These are phyloP conservation scores for Sphagnum magellanicum DNA, from an alignment of 228 moss, liverwort and hornwort genomes.

Conservation along the genomic window DNA sequence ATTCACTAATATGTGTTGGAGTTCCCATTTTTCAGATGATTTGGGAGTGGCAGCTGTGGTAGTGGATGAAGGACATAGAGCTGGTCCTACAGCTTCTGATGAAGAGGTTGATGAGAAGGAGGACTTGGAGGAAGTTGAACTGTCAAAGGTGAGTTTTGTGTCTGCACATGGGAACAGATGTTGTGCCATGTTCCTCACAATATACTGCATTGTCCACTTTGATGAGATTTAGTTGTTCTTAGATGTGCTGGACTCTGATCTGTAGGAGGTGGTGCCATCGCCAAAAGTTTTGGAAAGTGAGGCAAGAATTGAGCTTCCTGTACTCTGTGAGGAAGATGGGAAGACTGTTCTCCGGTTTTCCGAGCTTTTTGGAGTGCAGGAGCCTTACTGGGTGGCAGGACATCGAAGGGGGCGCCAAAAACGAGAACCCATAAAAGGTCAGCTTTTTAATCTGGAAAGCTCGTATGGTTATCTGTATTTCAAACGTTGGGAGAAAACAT, in stretches of 20 bases:
- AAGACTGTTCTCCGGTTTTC: constrained; percentile 94
- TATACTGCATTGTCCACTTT: no score
- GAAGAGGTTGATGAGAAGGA: constrained; percentile 49
- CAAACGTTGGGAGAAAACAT: no score
- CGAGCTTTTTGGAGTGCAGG: constrained; percentile 90
- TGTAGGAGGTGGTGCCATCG: not conserved
- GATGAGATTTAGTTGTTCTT: not conserved
- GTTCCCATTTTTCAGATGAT: not conserved
- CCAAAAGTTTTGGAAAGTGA: not conserved
- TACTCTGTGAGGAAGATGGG: constrained; percentile 95
- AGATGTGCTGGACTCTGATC: not conserved
- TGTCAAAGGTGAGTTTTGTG: constrained; percentile 41
- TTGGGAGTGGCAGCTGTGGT: constrained; percentile 17
- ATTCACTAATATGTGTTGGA: no score
- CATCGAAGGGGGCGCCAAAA: constrained; percentile 69
- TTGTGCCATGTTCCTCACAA: not conserved
- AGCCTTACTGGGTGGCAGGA: constrained; percentile 93
- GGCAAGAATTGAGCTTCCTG: constrained; percentile 71
- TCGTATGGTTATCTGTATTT: no score
- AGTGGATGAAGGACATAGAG: constrained; percentile 43
- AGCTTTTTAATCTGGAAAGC: constrained; percentile 10
- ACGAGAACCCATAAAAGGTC: constrained; percentile 62
- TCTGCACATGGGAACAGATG: not conserved
- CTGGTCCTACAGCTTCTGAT: constrained; percentile 38
- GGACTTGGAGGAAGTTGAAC: constrained; percentile 37